Evolutionary conservation across 768 basidiomycete species (phyloP).

Genomic region (Phaeotremella fagi): DNA sequence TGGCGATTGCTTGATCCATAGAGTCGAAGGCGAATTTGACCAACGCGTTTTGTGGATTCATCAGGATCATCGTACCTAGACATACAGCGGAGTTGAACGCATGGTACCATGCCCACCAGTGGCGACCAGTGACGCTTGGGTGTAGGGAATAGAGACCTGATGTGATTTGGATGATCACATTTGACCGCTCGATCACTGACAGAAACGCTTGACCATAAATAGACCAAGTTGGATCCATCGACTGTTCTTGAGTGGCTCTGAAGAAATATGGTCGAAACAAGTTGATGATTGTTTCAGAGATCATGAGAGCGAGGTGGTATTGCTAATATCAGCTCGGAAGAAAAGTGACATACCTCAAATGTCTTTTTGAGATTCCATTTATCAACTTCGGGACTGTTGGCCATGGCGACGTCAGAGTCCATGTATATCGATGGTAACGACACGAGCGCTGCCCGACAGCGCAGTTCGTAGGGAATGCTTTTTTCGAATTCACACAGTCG

Average conservation of each 20-base stretch:
- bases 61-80: constrained; percentile 22
- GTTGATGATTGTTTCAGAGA: constrained; percentile 22
- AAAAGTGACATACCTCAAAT: neutral
- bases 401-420: constrained; percentile 7
- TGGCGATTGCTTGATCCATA: constrained; percentile 17
- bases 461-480: constrained; percentile 10
- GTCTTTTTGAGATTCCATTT: constrained; percentile 11
- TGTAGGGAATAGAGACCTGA: constrained; percentile 10
- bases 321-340: constrained; percentile 6
- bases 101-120: constrained; percentile 33
- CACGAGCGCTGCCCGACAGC: constrained; percentile 18
- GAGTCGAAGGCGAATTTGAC: constrained; percentile 12
- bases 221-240: constrained; percentile 14
- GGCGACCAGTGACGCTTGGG: constrained; percentile 13
- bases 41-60: constrained; percentile 16
- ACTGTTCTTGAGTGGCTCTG: constrained; percentile 18
- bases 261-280: constrained; percentile 27
- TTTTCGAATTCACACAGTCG: constrained; percentile 15
- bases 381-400: constrained; percentile 9
- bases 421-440: constrained; percentile 18
- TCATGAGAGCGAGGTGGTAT: constrained; percentile 16
- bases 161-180: constrained; percentile 24
- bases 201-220: constrained; percentile 16
- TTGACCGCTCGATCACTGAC: constrained; percentile 23
- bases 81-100: constrained; percentile 32